These are phyloP conservation scores for Ramalina intermedia DNA, from an alignment of 495 filamentous ascomycete genomes.

Conservation along the genomic window DNA sequence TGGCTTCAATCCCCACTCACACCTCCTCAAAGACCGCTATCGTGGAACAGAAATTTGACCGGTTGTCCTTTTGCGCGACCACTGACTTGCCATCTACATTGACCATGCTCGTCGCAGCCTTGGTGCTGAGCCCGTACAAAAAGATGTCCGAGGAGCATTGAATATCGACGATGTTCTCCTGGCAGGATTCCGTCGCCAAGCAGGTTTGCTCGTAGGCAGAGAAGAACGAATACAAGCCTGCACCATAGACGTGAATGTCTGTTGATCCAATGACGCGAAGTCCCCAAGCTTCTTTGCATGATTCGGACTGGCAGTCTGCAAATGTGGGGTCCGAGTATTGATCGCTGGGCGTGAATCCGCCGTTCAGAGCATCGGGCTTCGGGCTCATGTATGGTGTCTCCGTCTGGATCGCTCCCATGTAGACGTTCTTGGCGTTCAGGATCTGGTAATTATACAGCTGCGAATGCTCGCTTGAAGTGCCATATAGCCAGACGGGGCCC, in stretches of 20 bases:
- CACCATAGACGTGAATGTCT: constrained; percentile 60
- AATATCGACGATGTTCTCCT: constrained; percentile 74
- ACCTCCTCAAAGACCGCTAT: constrained; percentile 46
- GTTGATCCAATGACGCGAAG: constrained; percentile 59
- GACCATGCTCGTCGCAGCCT: constrained; percentile 79
- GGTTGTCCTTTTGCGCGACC: constrained; percentile 51
- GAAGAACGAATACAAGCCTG: constrained; percentile 77
- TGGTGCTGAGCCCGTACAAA: constrained; percentile 72
- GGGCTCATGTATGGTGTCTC: constrained; percentile 88
- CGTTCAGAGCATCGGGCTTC: constrained; percentile 60
- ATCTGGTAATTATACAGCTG: constrained; percentile 86
- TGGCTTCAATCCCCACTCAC: not conserved
- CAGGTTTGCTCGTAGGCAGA: constrained; percentile 73
- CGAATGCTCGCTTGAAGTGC: constrained; percentile 75
- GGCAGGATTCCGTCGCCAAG: constrained; percentile 60
- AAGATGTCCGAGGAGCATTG: constrained; percentile 53
- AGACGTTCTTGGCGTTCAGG: constrained; percentile 63
- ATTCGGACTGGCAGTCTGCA: constrained; percentile 39
- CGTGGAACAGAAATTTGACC: constrained; percentile 62
- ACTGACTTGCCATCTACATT: constrained; percentile 38
- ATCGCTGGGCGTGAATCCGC: constrained; percentile 50
- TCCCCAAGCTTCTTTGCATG: constrained; percentile 75
- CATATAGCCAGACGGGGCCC: constrained; percentile 49
- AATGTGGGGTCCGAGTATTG: constrained; percentile 67
- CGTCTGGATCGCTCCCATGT: constrained; percentile 74